These are phyloP conservation scores for Arachnomyces sp. DNA, from an alignment of 2,329 filamentous ascomycete genomes.

Conservation along the genomic window DNA sequence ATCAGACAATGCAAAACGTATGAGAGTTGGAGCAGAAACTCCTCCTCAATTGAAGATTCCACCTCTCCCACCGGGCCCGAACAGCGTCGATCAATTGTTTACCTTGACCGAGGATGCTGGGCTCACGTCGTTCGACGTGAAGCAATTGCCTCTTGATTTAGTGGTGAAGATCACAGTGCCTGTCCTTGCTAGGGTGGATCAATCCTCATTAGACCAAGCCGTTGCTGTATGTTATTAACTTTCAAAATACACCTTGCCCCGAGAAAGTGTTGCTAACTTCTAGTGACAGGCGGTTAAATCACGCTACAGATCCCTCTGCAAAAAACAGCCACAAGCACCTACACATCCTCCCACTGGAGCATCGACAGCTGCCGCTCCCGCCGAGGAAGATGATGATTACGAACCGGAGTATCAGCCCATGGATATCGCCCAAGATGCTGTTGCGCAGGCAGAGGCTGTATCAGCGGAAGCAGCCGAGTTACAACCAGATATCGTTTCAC, in stretches of 20 bases:
- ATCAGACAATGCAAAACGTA: slow-evolving; percentile 72
- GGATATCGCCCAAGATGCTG: slow-evolving; percentile 40
- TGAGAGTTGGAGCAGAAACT: slow-evolving; percentile 55
- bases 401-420: slow-evolving; percentile 77
- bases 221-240: slow-evolving; percentile 50
- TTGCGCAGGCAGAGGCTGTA: slow-evolving; percentile 57
- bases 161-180: slow-evolving; percentile 75
- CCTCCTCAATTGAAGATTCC: slow-evolving; percentile 50
- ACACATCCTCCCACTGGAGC: slow-evolving; percentile 24
- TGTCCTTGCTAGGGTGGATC: slow-evolving; percentile 65
- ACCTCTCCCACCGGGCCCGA: slow-evolving; percentile 65
- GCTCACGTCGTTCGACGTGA: slow-evolving; percentile 73
- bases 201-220: slow-evolving; percentile 61
- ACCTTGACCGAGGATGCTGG: slow-evolving; percentile 71
- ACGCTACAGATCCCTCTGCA: slow-evolving; percentile 30
- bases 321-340: slow-evolving; percentile 23
- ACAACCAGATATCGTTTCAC: slow-evolving; percentile 51
- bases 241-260: neutral
- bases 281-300: slow-evolving; percentile 28
- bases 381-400: slow-evolving; percentile 81
- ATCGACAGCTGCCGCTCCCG: slow-evolving; percentile 20
- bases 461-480: slow-evolving; percentile 68
- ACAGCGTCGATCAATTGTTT: slow-evolving; percentile 76
- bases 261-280: slow-evolving; percentile 10
- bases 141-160: slow-evolving; percentile 65